Base-by-base conservation (phyloP, 2,329 filamentous ascomycete species). In the Gnomoniopsis sp. region DNA sequence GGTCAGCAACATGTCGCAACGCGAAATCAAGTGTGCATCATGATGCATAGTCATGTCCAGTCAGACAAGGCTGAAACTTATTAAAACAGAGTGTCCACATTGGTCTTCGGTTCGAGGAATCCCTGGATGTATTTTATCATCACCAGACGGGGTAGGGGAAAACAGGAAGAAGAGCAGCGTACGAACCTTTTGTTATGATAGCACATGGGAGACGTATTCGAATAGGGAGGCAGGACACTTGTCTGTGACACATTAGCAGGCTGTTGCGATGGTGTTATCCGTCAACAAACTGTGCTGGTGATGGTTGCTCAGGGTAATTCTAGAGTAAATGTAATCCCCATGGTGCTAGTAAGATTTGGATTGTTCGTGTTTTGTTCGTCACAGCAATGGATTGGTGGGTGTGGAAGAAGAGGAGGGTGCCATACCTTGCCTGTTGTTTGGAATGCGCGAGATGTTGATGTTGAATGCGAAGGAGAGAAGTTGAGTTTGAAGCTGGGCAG, bases 51-150 rank as follows among this genome's bases (percentile, higher is more conserved):
- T 59, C 26, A 71, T 68, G 68, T 77, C 74, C 71, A 75, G 77
- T 86, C 83, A 86, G 83, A 86, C 83, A 86, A 86, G 83, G 83
- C 83, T 86, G 83, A 86, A 86, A 86, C 83, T 82, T 74, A 71
- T 69, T 71, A 74, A 77, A 80, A 81, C 78, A 75, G 61, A 64
- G 74, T 78, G 75, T 86, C 83, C 77, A 86, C 83, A 86, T 85
- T 61, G 70, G 66, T 85, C 76, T 86, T 86, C 81, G 80, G 83
- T 74, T 84, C 81, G 83, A 86, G 83, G 83, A 86, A 86, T 86
- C 82, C 83, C 81, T 84, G 80, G 79, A 79, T 82, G 79, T 83
- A 74, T 74, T 78, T 78, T 78, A 77, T 78, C 83, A 86, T 86
- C 83, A 85, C 74, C 72, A 68, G 71, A 71, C 70, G 55, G 57